phyloP scores from a whole-genome alignment of 1,139 yeast species.

The Blastobotrys malaysiensis region DNA sequence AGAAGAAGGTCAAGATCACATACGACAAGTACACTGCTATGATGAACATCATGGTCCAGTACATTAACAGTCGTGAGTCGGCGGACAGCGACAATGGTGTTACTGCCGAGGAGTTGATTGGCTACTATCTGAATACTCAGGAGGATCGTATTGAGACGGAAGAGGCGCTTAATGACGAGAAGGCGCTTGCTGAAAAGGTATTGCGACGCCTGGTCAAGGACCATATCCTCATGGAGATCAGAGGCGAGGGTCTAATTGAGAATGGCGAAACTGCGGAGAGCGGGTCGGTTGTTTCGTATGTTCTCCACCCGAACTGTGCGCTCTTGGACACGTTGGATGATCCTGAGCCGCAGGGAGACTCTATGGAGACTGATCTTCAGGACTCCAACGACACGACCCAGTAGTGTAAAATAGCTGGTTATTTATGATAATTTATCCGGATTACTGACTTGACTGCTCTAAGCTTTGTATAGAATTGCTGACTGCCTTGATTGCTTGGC shows the following conservation, averaged over 20 bases:
- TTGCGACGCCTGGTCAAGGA: slow-evolving; percentile 81
- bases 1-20: slow-evolving; percentile 52
- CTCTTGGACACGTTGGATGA: background rate
- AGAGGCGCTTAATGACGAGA: slow-evolving; percentile 65
- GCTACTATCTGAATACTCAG: slow-evolving; percentile 73
- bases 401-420: background rate
- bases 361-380: background rate
- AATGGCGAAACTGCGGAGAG: slow-evolving; percentile 17
- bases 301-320: slow-evolving; percentile 80
- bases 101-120: slow-evolving; percentile 62
- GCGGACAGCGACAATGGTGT: slow-evolving; percentile 54
- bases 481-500: too few species aligned
- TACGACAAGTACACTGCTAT: slow-evolving; percentile 83
- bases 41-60: slow-evolving; percentile 73
- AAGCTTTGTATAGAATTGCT: too few species aligned
- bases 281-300: slow-evolving; percentile 42
- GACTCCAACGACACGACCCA: background rate
- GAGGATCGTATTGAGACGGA: slow-evolving; percentile 70
- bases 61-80: slow-evolving; percentile 46
- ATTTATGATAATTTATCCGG: background rate
- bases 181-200: slow-evolving; percentile 71
- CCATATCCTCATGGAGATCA: slow-evolving; percentile 75
- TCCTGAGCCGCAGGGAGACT: background rate
- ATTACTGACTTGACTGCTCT: too few species aligned
- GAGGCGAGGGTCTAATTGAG: slow-evolving; percentile 47